Percentiles rank a stretch among this genome's conserved stretches.
Evolutionary conservation across 177 flowering plant species (phyloP).

Genomic region (Tripterygium wilfordii): DNA sequence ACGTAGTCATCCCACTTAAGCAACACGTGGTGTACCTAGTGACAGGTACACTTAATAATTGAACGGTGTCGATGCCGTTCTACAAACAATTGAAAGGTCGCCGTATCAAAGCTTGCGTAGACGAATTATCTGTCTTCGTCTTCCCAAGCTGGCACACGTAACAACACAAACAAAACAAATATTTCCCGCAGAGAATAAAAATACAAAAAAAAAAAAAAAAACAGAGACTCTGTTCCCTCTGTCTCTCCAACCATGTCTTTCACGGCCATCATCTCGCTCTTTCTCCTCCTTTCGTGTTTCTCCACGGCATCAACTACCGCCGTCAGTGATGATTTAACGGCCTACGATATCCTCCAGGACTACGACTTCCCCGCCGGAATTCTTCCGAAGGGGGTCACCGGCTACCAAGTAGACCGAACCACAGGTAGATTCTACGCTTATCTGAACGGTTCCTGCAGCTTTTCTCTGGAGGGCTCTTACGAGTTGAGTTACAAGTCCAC

Average conservation of each 20-base stretch:
- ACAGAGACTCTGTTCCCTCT: no score
- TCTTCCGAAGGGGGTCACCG: conserved; percentile 30
- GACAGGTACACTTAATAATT: no score
- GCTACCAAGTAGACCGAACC: conserved; percentile 27
- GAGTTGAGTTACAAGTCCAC: conserved; percentile 36
- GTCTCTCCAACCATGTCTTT: background rate
- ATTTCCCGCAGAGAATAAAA: no score
- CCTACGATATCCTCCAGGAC: conserved; percentile 26
- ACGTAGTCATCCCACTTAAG: no score
- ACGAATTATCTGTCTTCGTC: no score
- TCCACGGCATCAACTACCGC: conserved; percentile 1
- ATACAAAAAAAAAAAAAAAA: no score
- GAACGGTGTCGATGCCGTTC: no score
- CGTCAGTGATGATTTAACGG: conserved; percentile 15
- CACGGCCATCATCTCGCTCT: background rate
- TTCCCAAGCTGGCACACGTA: no score
- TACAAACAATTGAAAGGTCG: no score
- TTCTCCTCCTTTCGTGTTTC: background rate
- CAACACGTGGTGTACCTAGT: no score
- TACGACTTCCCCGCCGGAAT: conserved; percentile 41
- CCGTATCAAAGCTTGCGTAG: no score
- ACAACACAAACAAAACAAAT: no score
- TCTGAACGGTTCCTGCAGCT: conserved; percentile 25
- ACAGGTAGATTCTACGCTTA: conserved; percentile 31
- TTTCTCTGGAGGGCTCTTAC: conserved; percentile 32